phyloP scores from a whole-genome alignment of 306 rosid genomes.

The Vigna angularis region DNA sequence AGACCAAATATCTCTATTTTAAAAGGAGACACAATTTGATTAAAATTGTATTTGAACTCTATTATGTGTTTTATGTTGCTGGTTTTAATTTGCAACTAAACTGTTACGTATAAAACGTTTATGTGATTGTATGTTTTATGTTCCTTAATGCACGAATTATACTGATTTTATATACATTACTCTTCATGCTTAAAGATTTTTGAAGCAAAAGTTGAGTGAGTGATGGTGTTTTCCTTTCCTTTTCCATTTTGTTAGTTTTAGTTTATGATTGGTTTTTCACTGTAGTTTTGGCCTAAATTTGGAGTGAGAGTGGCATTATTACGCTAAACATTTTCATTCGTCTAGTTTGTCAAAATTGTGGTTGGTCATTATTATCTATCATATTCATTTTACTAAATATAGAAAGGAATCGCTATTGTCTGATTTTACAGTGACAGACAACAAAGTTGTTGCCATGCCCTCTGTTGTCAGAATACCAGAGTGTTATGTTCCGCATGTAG shows the following conservation, averaged over 20 bases:
- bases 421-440: constrained; percentile 50
- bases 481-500: constrained; percentile 51
- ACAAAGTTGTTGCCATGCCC: constrained; percentile 50
- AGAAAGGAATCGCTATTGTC: constrained; percentile 25
- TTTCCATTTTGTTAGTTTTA: constrained; percentile 14
- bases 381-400: neutral
- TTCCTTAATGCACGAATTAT: neutral
- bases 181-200: neutral
- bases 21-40: too few species aligned
- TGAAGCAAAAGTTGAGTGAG: neutral
- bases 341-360: constrained; percentile 11
- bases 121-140: neutral
- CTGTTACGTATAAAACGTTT: neutral
- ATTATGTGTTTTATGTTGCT: neutral
- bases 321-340: neutral
- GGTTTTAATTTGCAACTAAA: neutral
- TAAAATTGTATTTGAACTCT: neutral
- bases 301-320: neutral
- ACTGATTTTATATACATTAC: neutral
- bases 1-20: too few species aligned
- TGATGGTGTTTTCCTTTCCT: neutral
- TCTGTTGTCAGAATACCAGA: constrained; percentile 56
- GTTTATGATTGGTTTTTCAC: neutral
- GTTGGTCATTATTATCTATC: neutral
- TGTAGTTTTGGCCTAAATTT: neutral